phyloP scores from a whole-genome alignment of 305 asterid genomes.

The Solanum hybrid region DNA sequence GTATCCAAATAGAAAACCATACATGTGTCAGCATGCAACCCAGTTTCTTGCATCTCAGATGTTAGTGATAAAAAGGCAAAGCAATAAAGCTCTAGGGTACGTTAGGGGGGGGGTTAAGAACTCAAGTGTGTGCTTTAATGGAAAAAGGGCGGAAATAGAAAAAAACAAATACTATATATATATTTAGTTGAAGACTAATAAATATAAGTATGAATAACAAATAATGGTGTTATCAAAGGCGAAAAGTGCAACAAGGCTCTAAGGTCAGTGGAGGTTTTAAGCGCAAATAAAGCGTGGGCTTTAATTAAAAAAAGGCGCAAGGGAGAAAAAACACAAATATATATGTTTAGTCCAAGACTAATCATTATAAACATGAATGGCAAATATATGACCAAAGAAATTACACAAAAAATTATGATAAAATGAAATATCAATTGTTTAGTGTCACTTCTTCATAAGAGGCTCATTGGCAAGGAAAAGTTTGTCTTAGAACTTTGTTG shows the following conservation, averaged over 20 bases:
- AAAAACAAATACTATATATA: background rate
- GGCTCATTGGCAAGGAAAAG: no score
- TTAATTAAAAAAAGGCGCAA: no score
- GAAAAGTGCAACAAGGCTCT: no score
- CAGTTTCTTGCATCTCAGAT: background rate
- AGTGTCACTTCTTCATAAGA: background rate
- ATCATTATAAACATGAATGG: no score
- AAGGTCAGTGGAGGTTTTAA: no score
- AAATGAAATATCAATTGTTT: background rate
- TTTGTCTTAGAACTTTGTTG: no score
- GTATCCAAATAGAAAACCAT: slow-evolving; percentile 1
- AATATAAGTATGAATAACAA: background rate
- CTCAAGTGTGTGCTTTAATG: background rate
- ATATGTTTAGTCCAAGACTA: no score
- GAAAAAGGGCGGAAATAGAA: background rate
- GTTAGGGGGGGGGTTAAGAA: background rate
- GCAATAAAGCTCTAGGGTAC: background rate
- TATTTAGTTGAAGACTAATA: background rate
- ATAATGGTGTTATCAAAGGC: no score
- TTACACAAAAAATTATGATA: background rate
- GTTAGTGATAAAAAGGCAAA: background rate
- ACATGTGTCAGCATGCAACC: background rate
- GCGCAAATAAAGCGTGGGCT: no score
- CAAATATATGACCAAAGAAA: background rate
- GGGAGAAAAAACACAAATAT: no score